Conservation (phyloP, 2,329 filamentous ascomycete genomes). For the Cryphonectria naterciae region DNA sequence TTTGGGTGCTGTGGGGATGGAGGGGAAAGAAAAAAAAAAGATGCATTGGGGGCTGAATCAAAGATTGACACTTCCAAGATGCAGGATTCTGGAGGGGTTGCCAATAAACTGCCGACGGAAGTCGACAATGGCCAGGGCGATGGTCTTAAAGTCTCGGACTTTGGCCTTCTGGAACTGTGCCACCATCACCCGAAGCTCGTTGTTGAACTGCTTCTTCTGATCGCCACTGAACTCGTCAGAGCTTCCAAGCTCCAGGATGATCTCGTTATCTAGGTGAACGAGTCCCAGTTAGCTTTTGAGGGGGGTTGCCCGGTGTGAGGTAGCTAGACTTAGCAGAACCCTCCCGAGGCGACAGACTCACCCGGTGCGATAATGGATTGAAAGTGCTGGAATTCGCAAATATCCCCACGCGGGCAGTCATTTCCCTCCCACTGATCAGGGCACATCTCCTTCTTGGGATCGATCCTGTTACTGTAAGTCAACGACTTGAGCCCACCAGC, state of each 20-base stretch:
- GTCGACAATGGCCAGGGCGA: slow-evolving; percentile 69
- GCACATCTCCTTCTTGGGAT: slow-evolving; percentile 75
- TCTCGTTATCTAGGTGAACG: slow-evolving; percentile 65
- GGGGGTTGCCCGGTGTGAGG: slow-evolving; percentile 36
- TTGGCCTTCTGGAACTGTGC: slow-evolving; percentile 62
- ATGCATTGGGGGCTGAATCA: slow-evolving; percentile 14
- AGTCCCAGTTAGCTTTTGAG: slow-evolving; percentile 54
- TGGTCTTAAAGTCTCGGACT: slow-evolving; percentile 67
- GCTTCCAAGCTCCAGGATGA: slow-evolving; percentile 72
- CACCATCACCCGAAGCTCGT: slow-evolving; percentile 65
- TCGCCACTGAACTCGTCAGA: slow-evolving; percentile 66
- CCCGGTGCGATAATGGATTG: slow-evolving; percentile 71
- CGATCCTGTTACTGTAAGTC: slow-evolving; percentile 92
- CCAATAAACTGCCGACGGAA: slow-evolving; percentile 68
- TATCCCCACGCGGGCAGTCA: slow-evolving; percentile 69
- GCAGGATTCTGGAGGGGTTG: slow-evolving; percentile 66
- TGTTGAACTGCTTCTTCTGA: slow-evolving; percentile 64
- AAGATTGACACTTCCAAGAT: slow-evolving; percentile 52
- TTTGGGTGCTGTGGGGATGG: neutral
- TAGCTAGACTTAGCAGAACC: slow-evolving; percentile 29
- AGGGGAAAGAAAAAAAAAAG: neutral
- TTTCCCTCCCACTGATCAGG: slow-evolving; percentile 72
- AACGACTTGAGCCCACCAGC: slow-evolving; percentile 81
- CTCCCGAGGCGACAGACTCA: slow-evolving; percentile 56
- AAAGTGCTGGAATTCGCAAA: slow-evolving; percentile 83